A percentile compares a stretch with the other conserved stretches of the same genome.
These are phyloP conservation scores for Talaromyces sp. DNA, from an alignment of 2,329 filamentous ascomycete genomes.

Conservation along the genomic window DNA sequence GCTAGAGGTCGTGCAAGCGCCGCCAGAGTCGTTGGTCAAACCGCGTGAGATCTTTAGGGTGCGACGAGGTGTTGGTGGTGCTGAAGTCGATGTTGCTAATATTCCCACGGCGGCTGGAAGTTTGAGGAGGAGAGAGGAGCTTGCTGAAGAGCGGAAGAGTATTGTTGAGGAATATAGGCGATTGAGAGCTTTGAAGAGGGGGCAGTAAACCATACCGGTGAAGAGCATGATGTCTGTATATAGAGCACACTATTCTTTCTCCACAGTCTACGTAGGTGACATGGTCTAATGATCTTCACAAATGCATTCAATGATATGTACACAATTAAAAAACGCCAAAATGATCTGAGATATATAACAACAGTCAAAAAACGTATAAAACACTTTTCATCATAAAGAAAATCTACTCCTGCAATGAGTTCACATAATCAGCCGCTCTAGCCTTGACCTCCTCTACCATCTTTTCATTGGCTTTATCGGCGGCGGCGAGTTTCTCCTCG, in stretches of 20 bases:
- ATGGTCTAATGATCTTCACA: neutral
- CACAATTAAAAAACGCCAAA: neutral
- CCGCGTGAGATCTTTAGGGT: constrained; percentile 64
- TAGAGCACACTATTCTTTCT: no score
- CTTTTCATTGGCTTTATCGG: constrained; percentile 61
- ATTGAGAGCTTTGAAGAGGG: constrained; percentile 60
- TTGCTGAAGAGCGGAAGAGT: constrained; percentile 64
- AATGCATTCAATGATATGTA: constrained; percentile 5
- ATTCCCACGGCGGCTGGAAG: constrained; percentile 68
- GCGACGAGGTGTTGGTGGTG: constrained; percentile 61
- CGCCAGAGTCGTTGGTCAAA: constrained; percentile 66
- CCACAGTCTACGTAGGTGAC: neutral
- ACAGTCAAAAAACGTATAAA: neutral
- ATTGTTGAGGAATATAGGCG: constrained; percentile 72
- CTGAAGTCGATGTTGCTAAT: constrained; percentile 64
- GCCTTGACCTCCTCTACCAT: constrained; percentile 67
- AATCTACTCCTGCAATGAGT: constrained; percentile 34
- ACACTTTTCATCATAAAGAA: constrained; percentile 11
- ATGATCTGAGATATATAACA: neutral
- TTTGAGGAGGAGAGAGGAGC: constrained; percentile 68
- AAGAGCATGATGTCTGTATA: no score
- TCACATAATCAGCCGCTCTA: constrained; percentile 68
- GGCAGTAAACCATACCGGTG: neutral
- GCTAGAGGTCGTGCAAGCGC: constrained; percentile 64
- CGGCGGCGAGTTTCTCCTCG: constrained; percentile 61